Conservation (phyloP, 768 basidiomycete species). For the Kondoa subrosea region DNA sequence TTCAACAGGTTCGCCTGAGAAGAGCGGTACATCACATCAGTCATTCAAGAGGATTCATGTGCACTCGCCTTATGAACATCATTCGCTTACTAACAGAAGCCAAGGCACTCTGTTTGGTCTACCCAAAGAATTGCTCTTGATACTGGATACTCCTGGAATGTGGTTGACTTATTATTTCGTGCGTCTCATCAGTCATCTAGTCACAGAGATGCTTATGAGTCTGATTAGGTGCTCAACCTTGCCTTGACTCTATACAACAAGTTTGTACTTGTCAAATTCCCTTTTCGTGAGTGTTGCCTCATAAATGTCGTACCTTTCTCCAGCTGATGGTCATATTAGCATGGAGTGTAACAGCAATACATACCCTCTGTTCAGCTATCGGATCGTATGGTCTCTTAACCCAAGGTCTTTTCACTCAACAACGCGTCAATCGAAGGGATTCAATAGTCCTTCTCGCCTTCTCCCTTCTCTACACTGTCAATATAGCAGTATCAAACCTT, state of each 20-base stretch:
- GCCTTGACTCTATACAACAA: conserved; percentile 91
- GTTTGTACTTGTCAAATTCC: conserved; percentile 71
- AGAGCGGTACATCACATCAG: too few relatives aligned
- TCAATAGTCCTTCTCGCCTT: conserved; percentile 56
- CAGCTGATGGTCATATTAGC: too few relatives aligned
- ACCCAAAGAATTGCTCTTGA: too few relatives aligned
- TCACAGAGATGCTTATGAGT: too few relatives aligned
- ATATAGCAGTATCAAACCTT: conserved; percentile 85
- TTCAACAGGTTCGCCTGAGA: too few relatives aligned
- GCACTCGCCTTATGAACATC: too few relatives aligned
- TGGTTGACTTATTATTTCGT: background rate
- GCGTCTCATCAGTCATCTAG: conserved; percentile 46
- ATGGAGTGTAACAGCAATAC: conserved; percentile 48
- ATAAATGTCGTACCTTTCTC: too few relatives aligned
- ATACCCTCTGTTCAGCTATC: conserved; percentile 69
- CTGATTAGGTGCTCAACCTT: conserved; percentile 83
- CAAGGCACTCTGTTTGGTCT: too few relatives aligned
- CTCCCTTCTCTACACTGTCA: conserved; percentile 77
- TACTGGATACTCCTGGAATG: too few relatives aligned
- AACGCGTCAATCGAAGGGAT: conserved; percentile 40
- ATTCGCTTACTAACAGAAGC: too few relatives aligned
- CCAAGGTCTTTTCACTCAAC: conserved; percentile 45
- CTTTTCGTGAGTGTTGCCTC: conserved; percentile 80
- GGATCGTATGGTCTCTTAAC: conserved; percentile 57
- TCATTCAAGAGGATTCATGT: too few relatives aligned